A percentile compares a stretch with the other conserved stretches of the same genome.
phyloP scores from a whole-genome alignment of 2,329 filamentous ascomycete genomes.

The Ascochyta viciae-villosae region DNA sequence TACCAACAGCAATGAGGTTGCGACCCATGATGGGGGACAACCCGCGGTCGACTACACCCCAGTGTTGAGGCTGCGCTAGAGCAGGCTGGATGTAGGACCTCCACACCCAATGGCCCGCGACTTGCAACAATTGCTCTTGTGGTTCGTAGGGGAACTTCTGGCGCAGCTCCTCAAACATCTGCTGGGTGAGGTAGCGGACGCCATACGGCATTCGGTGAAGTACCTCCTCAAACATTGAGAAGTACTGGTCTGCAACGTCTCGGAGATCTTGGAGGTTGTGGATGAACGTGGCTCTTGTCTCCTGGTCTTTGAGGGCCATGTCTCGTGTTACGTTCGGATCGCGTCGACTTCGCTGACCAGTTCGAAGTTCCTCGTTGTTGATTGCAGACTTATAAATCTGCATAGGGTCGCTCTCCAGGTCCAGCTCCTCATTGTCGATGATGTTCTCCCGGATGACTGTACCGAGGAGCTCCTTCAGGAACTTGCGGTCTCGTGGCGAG shows the following conservation, averaged over 20 bases:
- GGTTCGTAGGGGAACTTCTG: constrained; percentile 82
- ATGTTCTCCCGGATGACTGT: constrained; percentile 89
- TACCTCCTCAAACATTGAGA: constrained; percentile 80
- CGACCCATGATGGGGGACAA: constrained; percentile 91
- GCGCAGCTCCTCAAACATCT: constrained; percentile 81
- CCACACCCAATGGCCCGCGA: constrained; percentile 92
- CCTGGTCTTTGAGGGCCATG: constrained; percentile 91
- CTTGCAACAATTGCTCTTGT: constrained; percentile 77
- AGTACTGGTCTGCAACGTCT: constrained; percentile 92
- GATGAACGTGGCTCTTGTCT: constrained; percentile 91
- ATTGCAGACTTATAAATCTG: constrained; percentile 96
- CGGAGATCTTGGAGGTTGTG: constrained; percentile 91
- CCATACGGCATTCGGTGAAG: constrained; percentile 92
- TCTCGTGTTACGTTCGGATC: constrained; percentile 87
- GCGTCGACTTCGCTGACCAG: constrained; percentile 80
- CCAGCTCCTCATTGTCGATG: constrained; percentile 86
- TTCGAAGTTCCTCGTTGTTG: constrained; percentile 96
- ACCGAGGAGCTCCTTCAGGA: constrained; percentile 83
- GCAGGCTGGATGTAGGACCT: constrained; percentile 92
- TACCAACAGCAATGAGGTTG: constrained; percentile 88
- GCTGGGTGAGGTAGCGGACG: constrained; percentile 83
- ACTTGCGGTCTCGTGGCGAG: constrained; percentile 91
- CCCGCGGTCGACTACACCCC: constrained; percentile 88
- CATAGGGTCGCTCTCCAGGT: constrained; percentile 95
- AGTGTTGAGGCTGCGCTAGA: constrained; percentile 86